Percentiles rank a stretch among this genome's conserved stretches.
phyloP scores from a whole-genome alignment of 441 rosid species.

The Viola pubescens region DNA sequence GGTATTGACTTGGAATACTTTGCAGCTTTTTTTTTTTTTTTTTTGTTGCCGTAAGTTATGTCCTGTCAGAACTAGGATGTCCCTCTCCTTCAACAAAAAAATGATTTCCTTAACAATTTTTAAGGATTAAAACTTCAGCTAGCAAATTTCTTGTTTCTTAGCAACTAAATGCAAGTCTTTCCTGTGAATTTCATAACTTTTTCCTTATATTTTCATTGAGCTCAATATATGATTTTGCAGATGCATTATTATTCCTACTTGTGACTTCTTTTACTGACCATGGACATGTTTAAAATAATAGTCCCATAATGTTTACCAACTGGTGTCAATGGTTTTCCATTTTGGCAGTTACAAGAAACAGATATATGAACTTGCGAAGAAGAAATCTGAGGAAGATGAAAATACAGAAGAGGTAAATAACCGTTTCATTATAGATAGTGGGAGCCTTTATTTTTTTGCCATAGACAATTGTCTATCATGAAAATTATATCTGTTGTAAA shows the following conservation, averaged over 20 bases:
- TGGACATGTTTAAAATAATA: background rate
- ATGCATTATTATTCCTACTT: too few relatives aligned
- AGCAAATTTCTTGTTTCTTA: background rate
- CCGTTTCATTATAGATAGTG: background rate
- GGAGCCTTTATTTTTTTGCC: too few relatives aligned
- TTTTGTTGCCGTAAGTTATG: background rate
- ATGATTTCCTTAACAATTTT: too few relatives aligned
- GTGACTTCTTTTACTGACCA: background rate
- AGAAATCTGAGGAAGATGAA: constrained; percentile 64
- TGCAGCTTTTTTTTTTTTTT: background rate
- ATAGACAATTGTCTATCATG: too few relatives aligned
- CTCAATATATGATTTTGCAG: background rate
- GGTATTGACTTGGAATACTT: background rate
- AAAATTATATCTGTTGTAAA: too few relatives aligned
- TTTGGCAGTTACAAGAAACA: constrained; percentile 69
- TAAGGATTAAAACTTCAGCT: background rate
- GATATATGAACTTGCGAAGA: constrained; percentile 77
- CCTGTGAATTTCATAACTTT: background rate
- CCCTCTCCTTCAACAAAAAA: background rate
- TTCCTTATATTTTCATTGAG: background rate
- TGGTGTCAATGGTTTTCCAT: constrained; percentile 7
- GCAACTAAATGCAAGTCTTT: background rate
- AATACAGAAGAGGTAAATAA: constrained; percentile 54
- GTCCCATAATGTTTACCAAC: background rate
- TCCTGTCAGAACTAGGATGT: background rate